These are phyloP conservation scores for Ophiostoma ulmi DNA, from an alignment of 2,329 filamentous ascomycete species.

Conservation along the genomic window DNA sequence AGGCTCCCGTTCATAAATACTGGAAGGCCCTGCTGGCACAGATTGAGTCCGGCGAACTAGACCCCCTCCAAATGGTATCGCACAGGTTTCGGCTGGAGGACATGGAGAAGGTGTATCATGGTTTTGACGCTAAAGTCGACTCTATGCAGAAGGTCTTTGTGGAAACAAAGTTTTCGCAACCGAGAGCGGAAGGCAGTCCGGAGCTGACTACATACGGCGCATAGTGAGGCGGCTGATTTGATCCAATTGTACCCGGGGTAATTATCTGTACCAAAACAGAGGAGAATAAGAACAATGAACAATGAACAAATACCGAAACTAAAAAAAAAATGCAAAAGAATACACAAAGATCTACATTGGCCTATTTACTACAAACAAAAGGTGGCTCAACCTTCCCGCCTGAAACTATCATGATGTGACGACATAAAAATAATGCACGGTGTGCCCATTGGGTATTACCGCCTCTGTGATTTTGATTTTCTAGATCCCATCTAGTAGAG, in stretches of 20 bases:
- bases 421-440: not conserved
- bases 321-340: not conserved
- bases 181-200: not conserved
- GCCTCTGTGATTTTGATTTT: not conserved
- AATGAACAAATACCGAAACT: not conserved
- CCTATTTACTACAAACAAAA: not conserved
- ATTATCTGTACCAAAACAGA: not conserved
- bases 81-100: slow-evolving; percentile 73
- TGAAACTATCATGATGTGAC: not conserved
- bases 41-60: slow-evolving; percentile 63
- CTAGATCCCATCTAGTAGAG: slow-evolving; percentile 27
- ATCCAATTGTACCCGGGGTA: no score
- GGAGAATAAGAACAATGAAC: not conserved
- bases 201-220: not conserved
- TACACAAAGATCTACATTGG: not conserved
- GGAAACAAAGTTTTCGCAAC: slow-evolving; percentile 51
- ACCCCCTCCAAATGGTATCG: slow-evolving; percentile 74
- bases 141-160: slow-evolving; percentile 76
- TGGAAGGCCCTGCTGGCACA: slow-evolving; percentile 69
- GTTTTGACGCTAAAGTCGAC: slow-evolving; percentile 59
- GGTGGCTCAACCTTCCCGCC: not conserved
- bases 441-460: no score
- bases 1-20: slow-evolving; percentile 73
- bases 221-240: not conserved
- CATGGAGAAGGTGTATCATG: slow-evolving; percentile 59